Percentiles rank a stretch among this genome's conserved stretches.
Evolutionary conservation across 2,329 filamentous ascomycete genomes (phyloP).

Genomic region (Aspergillus uvarum): DNA sequence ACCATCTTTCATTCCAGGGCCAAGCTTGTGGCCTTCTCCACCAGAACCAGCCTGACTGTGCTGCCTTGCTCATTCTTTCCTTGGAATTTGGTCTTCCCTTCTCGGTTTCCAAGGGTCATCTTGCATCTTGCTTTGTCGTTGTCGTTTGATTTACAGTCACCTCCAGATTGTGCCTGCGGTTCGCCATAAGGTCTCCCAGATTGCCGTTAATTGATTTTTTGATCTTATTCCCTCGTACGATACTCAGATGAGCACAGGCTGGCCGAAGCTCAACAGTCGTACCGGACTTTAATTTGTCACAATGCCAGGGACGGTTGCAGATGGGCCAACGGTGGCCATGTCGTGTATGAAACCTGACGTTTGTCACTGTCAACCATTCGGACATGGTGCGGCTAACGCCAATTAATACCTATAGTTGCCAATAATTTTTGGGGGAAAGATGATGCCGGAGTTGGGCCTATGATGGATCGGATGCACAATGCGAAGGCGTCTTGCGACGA

Average conservation of each 20-base stretch:
- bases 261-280: constrained; percentile 33
- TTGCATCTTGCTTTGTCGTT: constrained; percentile 8
- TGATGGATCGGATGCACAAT: constrained; percentile 90
- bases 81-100: constrained; percentile 7
- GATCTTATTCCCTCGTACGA: constrained; percentile 13
- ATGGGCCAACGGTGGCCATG: constrained; percentile 64
- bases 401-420: constrained; percentile 60
- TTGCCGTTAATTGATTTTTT: constrained; percentile 8
- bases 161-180: neutral
- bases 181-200: constrained; percentile 6
- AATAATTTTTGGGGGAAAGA: constrained; percentile 99
- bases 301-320: constrained; percentile 63
- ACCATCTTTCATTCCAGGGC: constrained; percentile 17
- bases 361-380: neutral
- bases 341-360: constrained; percentile 55
- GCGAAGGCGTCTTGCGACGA: constrained; percentile 96
- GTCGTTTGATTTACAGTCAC: constrained; percentile 5
- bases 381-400: constrained; percentile 7
- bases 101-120: constrained; percentile 6
- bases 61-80: constrained; percentile 14
- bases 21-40: constrained; percentile 22
- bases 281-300: constrained; percentile 22
- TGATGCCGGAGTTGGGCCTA: constrained; percentile 87
- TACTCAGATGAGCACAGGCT: constrained; percentile 36
- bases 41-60: constrained; percentile 20